Evolutionary conservation across 2,329 filamentous ascomycete species (phyloP), one percentile per base, ranked within the genome.

Genomic region (Diplodia seriata): DNA sequence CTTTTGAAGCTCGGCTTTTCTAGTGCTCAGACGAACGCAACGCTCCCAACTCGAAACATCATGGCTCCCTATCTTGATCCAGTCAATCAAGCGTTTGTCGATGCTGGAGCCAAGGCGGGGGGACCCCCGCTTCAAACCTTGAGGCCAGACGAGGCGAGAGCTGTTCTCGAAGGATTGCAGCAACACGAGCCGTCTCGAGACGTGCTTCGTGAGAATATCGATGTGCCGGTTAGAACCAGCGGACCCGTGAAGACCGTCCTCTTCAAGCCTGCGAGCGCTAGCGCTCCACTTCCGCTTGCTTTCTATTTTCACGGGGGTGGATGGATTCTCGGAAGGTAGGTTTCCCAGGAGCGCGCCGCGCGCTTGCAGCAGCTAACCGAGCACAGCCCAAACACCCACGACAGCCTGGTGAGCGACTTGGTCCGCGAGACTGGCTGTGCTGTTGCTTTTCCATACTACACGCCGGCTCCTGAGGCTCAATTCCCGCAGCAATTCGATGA

Each of bases 391-490:
- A 43, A 36, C 12, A 65, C 62, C 5, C 62, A 65, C 20, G 62
- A 65, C 36, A 65, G 62, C 51, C 62, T 65, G 23, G 49, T 65
- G 23, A 54, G 59, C 31, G 59, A 65, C n/a, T n/a, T 54, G 50
- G 51, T 65, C 23, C 62, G 62, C 33, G 50, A 65, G 50, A 26
- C 62, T 14, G 62, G 62, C 1, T 53, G 23, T 31, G 50, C 61
- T 12, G 14, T 64, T 64, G 50, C 36, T 23, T 64, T 64, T 4
- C 61, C 50, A 2, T 64, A 64, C 47, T 54, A 64, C 50, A 43
- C 61, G 1, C 61, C 61, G 12, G 61, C 62, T 9, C 51, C 62
- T 20, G 50, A 65, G 23, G 50, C 62, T 65, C 62, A 47, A 20
- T 65, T 20, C 18, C 51, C 62, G 8, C 51, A 65, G 49, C 51